Evolutionary conservation across 2,329 filamentous ascomycete genomes (phyloP).

Genomic region (Thielaviopsis ethacetica): DNA sequence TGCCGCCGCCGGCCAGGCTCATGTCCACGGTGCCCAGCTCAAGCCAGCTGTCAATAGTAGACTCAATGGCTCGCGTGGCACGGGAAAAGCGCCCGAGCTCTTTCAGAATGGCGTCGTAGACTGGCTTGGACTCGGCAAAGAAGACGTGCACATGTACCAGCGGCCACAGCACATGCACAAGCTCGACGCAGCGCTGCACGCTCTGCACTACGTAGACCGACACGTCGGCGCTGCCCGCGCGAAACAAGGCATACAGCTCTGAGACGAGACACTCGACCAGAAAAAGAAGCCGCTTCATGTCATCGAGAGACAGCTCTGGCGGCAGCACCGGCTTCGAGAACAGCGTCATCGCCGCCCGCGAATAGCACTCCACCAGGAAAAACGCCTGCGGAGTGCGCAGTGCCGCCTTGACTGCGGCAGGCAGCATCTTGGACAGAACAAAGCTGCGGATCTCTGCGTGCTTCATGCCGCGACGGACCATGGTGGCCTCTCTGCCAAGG

Average conservation of each 20-base stretch:
- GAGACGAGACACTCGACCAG: background rate
- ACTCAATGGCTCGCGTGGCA: background rate
- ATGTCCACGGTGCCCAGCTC: background rate
- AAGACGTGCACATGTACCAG: background rate
- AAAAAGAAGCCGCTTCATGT: background rate
- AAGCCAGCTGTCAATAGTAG: background rate
- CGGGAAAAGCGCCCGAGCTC: background rate
- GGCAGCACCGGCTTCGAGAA: background rate
- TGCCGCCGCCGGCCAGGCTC: slow-evolving; percentile 14
- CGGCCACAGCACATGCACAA: slow-evolving; percentile 1
- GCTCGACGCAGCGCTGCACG: background rate
- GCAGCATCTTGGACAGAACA: slow-evolving; percentile 35
- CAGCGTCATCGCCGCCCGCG: slow-evolving; percentile 24
- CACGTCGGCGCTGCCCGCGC: background rate
- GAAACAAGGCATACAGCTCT: slow-evolving; percentile 5
- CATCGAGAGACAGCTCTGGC: background rate
- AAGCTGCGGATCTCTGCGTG: slow-evolving; percentile 27
- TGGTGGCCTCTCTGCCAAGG: slow-evolving; percentile 28
- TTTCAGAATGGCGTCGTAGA: background rate
- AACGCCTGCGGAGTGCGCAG: slow-evolving; percentile 23
- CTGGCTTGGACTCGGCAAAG: background rate
- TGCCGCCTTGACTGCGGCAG: slow-evolving; percentile 30
- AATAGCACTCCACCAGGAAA: slow-evolving; percentile 34
- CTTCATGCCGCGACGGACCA: slow-evolving; percentile 33
- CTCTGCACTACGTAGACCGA: background rate